Evolutionary conservation across 768 basidiomycete genomes (phyloP).

Genomic region (Hericium erinaceus): DNA sequence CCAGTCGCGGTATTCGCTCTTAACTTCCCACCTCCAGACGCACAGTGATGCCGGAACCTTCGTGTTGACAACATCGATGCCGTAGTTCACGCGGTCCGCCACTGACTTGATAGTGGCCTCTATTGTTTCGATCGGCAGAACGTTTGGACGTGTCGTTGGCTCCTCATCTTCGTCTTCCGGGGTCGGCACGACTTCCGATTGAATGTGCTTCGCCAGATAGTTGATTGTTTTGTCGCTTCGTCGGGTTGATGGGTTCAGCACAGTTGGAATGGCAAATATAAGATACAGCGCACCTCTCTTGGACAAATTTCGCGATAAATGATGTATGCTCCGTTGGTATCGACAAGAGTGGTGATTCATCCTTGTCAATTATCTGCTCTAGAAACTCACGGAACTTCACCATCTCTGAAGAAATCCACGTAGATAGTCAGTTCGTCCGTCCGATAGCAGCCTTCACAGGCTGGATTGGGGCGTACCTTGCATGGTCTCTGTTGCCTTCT

Average conservation of each 20-base stretch:
- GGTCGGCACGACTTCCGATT: constrained; percentile 56
- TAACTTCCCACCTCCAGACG: constrained; percentile 85
- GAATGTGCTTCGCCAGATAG: constrained; percentile 59
- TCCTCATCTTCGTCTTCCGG: constrained; percentile 40
- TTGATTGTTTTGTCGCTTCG: constrained; percentile 63
- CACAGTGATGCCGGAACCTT: constrained; percentile 56
- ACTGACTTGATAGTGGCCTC: constrained; percentile 57
- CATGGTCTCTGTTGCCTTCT: constrained; percentile 75
- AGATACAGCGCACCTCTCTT: constrained; percentile 60
- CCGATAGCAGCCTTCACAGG: too few species aligned
- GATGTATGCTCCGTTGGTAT: constrained; percentile 66
- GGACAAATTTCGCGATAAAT: constrained; percentile 71
- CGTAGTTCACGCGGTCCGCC: constrained; percentile 72
- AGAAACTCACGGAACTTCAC: constrained; percentile 71
- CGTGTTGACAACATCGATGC: constrained; percentile 43
- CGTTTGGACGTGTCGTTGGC: constrained; percentile 21
- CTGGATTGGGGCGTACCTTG: constrained; percentile 42
- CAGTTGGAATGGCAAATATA: not conserved
- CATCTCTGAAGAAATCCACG: constrained; percentile 39
- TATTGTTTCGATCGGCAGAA: constrained; percentile 37
- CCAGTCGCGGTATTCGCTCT: constrained; percentile 46
- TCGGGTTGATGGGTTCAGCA: not conserved
- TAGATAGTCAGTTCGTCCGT: too few species aligned
- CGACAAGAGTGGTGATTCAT: constrained; percentile 39
- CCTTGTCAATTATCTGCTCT: constrained; percentile 38